Evolutionary conservation across 2,329 filamentous ascomycete species (phyloP).

Genomic region (Tolypocladium capitatum): DNA sequence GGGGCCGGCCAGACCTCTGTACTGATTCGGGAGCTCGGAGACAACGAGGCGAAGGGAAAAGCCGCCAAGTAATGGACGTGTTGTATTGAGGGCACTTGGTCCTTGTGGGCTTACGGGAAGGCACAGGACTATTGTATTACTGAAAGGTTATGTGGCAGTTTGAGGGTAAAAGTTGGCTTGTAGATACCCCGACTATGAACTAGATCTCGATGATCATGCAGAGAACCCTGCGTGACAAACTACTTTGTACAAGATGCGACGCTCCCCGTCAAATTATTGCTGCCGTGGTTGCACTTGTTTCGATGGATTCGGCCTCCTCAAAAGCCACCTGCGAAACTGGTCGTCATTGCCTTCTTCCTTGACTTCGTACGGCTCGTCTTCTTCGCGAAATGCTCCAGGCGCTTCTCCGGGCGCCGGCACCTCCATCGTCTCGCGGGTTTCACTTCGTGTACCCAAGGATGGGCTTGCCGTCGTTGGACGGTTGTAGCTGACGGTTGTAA

Average conservation of each 20-base stretch:
- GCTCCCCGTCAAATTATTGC: not conserved
- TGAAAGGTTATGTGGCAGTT: slow-evolving; percentile 3
- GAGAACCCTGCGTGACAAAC: not conserved
- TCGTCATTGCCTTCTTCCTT: too few relatives aligned
- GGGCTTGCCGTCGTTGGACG: not conserved
- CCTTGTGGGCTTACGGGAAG: slow-evolving; percentile 17
- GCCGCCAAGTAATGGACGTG: slow-evolving; percentile 43
- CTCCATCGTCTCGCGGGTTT: not conserved
- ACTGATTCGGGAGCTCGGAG: slow-evolving; percentile 69
- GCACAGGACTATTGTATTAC: not conserved
- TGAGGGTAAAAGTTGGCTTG: slow-evolving; percentile 10
- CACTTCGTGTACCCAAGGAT: not conserved
- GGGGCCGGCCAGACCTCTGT: slow-evolving; percentile 64
- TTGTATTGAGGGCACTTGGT: slow-evolving; percentile 7
- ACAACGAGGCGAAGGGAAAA: slow-evolving; percentile 82
- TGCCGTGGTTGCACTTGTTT: not conserved
- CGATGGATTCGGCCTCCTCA: not conserved
- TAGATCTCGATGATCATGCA: slow-evolving; percentile 3
- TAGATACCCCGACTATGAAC: slow-evolving; percentile 18
- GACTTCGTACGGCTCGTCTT: too few relatives aligned
- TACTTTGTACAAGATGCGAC: not conserved
- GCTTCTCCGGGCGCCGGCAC: not conserved
- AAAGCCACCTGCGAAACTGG: not conserved
- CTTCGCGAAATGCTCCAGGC: not conserved
- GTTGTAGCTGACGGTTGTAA: not conserved